A percentile compares a stretch with the other conserved stretches of the same genome.
Evolutionary conservation across 1,139 yeast species (phyloP).

Genomic region (Tardiomyces blankii): DNA sequence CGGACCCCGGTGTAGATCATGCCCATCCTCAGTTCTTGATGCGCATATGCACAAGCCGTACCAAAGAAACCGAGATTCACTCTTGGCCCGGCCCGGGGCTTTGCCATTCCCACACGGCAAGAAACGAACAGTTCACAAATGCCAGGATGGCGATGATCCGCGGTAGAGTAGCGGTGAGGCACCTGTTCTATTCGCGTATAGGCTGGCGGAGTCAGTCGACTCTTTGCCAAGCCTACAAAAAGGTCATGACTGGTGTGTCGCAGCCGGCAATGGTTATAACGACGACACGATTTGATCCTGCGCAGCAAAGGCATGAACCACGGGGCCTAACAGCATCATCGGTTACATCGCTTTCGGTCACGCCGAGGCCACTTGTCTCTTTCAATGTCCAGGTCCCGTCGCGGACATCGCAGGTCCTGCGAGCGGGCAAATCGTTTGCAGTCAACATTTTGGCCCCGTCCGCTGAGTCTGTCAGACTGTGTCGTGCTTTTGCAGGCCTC

Average conservation of each 20-base stretch:
- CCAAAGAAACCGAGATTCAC: too few relatives aligned
- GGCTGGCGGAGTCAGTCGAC: neutral
- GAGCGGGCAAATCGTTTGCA: conserved; percentile 45
- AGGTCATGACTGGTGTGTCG: conserved; percentile 17
- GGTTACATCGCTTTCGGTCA: conserved; percentile 61
- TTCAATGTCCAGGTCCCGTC: conserved; percentile 79
- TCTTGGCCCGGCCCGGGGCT: neutral
- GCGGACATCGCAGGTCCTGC: conserved; percentile 55
- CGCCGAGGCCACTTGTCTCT: conserved; percentile 62
- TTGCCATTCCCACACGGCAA: too few relatives aligned
- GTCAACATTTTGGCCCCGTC: conserved; percentile 62
- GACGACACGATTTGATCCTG: conserved; percentile 1
- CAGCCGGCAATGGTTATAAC: conserved; percentile 17
- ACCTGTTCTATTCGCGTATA: neutral
- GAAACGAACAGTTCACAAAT: neutral
- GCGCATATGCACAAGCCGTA: too few relatives aligned
- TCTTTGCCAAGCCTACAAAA: conserved; percentile 2
- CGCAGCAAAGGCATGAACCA: conserved; percentile 9
- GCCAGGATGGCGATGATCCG: neutral
- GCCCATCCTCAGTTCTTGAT: too few relatives aligned
- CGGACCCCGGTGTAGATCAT: too few relatives aligned
- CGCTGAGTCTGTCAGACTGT: conserved; percentile 32
- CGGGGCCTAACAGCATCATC: conserved; percentile 72
- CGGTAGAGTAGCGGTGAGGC: neutral
- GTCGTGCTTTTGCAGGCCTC: conserved; percentile 23